Percentiles rank a stretch among this genome's conserved stretches.
Evolutionary conservation across 139 green algal genomes (phyloP).

Genomic region (Astrephomene gubernaculifera): DNA sequence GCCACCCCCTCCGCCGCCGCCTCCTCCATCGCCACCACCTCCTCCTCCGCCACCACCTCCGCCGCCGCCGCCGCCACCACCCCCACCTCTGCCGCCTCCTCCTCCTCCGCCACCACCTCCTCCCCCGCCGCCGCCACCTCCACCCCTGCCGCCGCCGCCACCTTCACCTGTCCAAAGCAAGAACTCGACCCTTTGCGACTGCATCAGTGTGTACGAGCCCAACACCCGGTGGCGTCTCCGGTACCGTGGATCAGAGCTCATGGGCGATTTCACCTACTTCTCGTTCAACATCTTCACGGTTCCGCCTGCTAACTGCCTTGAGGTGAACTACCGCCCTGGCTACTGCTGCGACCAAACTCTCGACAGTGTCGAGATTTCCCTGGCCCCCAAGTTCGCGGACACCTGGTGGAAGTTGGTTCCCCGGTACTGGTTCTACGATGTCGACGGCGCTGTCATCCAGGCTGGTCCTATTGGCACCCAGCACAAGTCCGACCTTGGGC

Average conservation of each 20-base stretch:
- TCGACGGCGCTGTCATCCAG: constrained; percentile 35
- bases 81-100: neutral
- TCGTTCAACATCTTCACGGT: constrained; percentile 50
- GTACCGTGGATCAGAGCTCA: constrained; percentile 18
- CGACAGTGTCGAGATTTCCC: constrained; percentile 41
- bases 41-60: neutral
- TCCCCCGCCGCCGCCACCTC: constrained; percentile 3
- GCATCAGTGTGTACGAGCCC: constrained; percentile 49
- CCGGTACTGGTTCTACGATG: constrained; percentile 42
- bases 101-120: neutral
- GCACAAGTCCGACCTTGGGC: constrained; percentile 37
- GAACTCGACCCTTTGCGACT: constrained; percentile 36
- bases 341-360: constrained; percentile 57
- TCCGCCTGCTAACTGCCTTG: constrained; percentile 25
- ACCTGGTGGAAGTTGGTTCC: constrained; percentile 31
- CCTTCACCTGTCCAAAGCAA: constrained; percentile 34
- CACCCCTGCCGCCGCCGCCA: neutral
- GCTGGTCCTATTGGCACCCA: constrained; percentile 36
- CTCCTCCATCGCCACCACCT: neutral
- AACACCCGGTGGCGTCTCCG: constrained; percentile 60
- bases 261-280: constrained; percentile 39
- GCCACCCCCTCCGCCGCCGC: constrained; percentile 10
- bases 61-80: neutral
- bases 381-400: constrained; percentile 11
- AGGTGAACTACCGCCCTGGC: constrained; percentile 43